Evolutionary conservation across 768 basidiomycete species (phyloP).

Genomic region (Tylopilus subfusipes): DNA sequence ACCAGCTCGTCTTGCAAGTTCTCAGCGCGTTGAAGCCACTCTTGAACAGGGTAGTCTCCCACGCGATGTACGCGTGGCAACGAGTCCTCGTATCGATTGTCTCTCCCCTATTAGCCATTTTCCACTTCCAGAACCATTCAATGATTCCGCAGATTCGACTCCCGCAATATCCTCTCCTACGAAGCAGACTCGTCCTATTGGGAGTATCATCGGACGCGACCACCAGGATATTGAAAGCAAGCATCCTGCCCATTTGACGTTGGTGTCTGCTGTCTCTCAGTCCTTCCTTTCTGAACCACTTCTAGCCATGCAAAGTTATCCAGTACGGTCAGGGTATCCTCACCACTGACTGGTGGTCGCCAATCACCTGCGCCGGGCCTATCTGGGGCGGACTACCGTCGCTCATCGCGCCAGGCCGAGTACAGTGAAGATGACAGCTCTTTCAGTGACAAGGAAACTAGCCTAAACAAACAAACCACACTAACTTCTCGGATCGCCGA

Average conservation of each 20-base stretch:
- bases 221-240: constrained; percentile 5
- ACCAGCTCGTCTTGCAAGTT: not conserved
- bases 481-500: not conserved
- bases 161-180: not conserved
- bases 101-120: constrained; percentile 21
- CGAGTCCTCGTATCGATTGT: not conserved
- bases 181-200: not conserved
- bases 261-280: not conserved
- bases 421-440: not conserved
- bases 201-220: not conserved
- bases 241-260: constrained; percentile 2
- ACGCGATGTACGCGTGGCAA: not conserved
- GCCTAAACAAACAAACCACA: not conserved
- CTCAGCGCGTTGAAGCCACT: constrained; percentile 1
- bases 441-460: constrained; percentile 1
- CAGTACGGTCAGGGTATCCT: constrained; percentile 4
- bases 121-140: constrained; percentile 10
- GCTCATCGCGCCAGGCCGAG: not conserved
- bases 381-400: not conserved
- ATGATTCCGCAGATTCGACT: not conserved
- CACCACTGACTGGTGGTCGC: constrained; percentile 9
- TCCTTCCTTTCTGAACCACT: constrained; percentile 3
- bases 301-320: constrained; percentile 5
- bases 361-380: not conserved
- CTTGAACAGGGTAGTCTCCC: not conserved